Conservation (phyloP, 2,329 filamentous ascomycete species). For the Dactylellina sp. region DNA sequence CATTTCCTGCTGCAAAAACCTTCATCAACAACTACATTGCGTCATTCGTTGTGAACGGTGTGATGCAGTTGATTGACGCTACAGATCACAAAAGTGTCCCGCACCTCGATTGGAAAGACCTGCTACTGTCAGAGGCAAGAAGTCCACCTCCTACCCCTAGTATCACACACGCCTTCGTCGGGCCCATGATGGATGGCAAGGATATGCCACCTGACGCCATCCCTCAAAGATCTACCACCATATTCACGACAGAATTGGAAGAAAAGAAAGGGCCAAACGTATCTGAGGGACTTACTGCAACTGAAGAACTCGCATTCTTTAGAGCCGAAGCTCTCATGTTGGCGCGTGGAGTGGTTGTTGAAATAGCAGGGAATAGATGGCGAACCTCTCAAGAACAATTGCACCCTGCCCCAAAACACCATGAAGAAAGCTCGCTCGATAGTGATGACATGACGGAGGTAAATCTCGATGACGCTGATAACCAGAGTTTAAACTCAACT, state of each 20-base stretch:
- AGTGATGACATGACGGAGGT: conserved; percentile 58
- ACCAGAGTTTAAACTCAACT: conserved; percentile 41
- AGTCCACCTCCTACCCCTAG: conserved; percentile 52
- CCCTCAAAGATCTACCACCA: conserved; percentile 35
- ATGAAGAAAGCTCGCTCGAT: conserved; percentile 62
- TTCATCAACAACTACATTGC: conserved; percentile 79
- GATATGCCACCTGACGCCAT: conserved; percentile 40
- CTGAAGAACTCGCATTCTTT: conserved; percentile 83
- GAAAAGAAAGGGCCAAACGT: conserved; percentile 69
- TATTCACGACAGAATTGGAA: conserved; percentile 62
- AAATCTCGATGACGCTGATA: conserved; percentile 37
- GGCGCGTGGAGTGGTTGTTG: conserved; percentile 80
- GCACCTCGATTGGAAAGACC: conserved; percentile 49
- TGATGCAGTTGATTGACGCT: conserved; percentile 52
- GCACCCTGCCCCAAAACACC: conserved; percentile 47
- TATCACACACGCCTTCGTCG: conserved; percentile 40
- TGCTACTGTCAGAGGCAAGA: conserved; percentile 35
- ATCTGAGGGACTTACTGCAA: conserved; percentile 68
- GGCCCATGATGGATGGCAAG: conserved; percentile 7
- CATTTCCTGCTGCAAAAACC: conserved; percentile 65
- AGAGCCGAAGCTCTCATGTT: conserved; percentile 84
- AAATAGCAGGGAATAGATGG: conserved; percentile 75
- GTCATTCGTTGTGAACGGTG: conserved; percentile 76
- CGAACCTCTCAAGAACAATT: conserved; percentile 66
- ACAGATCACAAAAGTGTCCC: conserved; percentile 53